Percentiles rank a stretch among this genome's conserved stretches.
Conservation (phyloP, 352 stramenopile genomes). For the Hyaloperonospora arabidopsidis region DNA sequence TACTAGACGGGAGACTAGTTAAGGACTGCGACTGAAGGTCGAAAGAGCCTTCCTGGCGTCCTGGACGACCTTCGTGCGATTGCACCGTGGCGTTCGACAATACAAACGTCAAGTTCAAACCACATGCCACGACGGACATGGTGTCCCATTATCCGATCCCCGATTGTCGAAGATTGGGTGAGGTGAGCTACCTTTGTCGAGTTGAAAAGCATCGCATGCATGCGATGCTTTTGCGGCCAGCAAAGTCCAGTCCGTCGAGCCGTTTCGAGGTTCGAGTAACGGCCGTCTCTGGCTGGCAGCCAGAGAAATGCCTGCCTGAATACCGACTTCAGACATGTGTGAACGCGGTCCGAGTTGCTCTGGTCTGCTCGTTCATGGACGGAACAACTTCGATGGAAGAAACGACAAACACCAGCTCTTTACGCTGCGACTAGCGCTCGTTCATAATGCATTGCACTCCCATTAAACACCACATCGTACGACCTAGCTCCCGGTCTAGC, state of each 20-base stretch:
- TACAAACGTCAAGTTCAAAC: conserved; percentile 15
- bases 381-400: no score
- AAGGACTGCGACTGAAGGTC: conserved; percentile 9
- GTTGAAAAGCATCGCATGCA: conserved; percentile 1
- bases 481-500: conserved; percentile 3
- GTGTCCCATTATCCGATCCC: no score
- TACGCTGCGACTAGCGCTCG: not conserved
- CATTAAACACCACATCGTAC: conserved; percentile 1
- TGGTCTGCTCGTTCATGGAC: no score
- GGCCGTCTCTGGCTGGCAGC: not conserved
- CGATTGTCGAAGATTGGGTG: no score
- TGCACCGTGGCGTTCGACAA: conserved; percentile 11
- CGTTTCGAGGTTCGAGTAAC: no score
- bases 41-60: conserved; percentile 16
- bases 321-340: no score
- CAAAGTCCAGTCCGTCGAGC: no score
- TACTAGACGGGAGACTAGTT: not conserved
- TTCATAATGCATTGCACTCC: not conserved
- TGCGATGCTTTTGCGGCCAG: not conserved
- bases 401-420: no score
- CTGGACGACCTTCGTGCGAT: conserved; percentile 17
- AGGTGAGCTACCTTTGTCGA: no score
- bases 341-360: no score
- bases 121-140: conserved; percentile 1
- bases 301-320: no score